Percentiles rank a stretch among this genome's conserved stretches.
These are phyloP conservation scores for Tulasnella sp. DNA, from an alignment of 768 basidiomycete species.

Conservation along the genomic window DNA sequence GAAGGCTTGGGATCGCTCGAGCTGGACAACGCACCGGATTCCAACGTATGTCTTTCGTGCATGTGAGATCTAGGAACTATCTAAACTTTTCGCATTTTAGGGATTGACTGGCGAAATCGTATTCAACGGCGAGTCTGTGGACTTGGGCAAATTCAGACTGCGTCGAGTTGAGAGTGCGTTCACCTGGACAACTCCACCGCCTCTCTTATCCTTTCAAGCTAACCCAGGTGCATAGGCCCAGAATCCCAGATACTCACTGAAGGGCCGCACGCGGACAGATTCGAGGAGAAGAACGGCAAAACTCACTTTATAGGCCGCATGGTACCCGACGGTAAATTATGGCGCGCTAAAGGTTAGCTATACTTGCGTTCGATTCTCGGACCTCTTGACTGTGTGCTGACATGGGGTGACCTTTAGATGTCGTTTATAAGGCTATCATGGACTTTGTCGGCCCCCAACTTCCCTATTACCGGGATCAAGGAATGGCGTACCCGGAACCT, in stretches of 20 bases:
- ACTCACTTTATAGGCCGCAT: conserved; percentile 62
- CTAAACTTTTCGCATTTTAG: conserved; percentile 35
- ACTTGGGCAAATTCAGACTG: conserved; percentile 76
- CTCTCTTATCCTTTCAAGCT: background rate
- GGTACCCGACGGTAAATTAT: conserved; percentile 56
- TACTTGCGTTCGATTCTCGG: background rate
- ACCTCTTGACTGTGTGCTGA: background rate
- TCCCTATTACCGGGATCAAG: conserved; percentile 41
- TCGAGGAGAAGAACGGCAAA: conserved; percentile 56
- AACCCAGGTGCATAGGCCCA: conserved; percentile 33
- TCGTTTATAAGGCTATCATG: conserved; percentile 54
- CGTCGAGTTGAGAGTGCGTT: conserved; percentile 67
- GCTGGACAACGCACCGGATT: conserved; percentile 67
- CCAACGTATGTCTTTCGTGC: conserved; percentile 47
- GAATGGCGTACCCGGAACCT: conserved; percentile 58
- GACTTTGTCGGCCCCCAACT: conserved; percentile 44
- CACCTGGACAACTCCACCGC: background rate
- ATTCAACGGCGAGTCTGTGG: conserved; percentile 65
- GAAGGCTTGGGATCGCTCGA: conserved; percentile 80
- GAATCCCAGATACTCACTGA: conserved; percentile 46
- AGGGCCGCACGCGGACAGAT: conserved; percentile 52
- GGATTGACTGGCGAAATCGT: conserved; percentile 51
- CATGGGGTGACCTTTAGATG: conserved; percentile 38
- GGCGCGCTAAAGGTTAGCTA: conserved; percentile 69
- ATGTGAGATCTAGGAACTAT: background rate